Conservation (phyloP, 192 early-diverging fungal genomes). For the Umbelopsis sp. region DNA sequence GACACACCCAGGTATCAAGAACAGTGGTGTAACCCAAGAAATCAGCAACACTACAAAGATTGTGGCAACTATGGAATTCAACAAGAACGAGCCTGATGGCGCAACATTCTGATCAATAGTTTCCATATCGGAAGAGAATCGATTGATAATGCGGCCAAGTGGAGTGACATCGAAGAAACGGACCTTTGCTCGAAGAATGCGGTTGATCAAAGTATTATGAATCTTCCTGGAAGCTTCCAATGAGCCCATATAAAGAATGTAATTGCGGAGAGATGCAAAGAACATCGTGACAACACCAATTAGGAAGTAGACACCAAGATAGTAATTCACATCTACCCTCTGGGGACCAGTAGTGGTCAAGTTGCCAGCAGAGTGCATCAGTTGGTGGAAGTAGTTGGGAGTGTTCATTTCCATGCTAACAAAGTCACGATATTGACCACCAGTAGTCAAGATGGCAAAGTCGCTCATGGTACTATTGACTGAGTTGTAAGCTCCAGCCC, state of each 20-base stretch:
- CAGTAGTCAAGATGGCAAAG: slow-evolving; percentile 9
- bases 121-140: slow-evolving; percentile 88
- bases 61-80: slow-evolving; percentile 55
- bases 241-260: slow-evolving; percentile 48
- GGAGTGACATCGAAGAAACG: slow-evolving; percentile 94
- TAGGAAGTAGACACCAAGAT: slow-evolving; percentile 63
- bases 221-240: slow-evolving; percentile 60
- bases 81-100: slow-evolving; percentile 52
- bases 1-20: slow-evolving; percentile 66
- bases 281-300: slow-evolving; percentile 52
- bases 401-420: slow-evolving; percentile 14
- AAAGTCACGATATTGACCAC: not conserved
- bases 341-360: not conserved
- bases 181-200: slow-evolving; percentile 70
- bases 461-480: not conserved
- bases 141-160: slow-evolving; percentile 81
- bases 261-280: slow-evolving; percentile 44
- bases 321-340: slow-evolving; percentile 56
- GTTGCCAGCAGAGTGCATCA: not conserved
- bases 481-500: slow-evolving; percentile 47
- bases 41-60: slow-evolving; percentile 65
- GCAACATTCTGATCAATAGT: slow-evolving; percentile 72
- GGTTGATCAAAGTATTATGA: slow-evolving; percentile 57
- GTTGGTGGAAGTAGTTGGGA: slow-evolving; percentile 11
- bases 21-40: slow-evolving; percentile 68